phyloP scores from a whole-genome alignment of 371 early-diverging fungal genomes.

The Mucor circinelloides region DNA sequence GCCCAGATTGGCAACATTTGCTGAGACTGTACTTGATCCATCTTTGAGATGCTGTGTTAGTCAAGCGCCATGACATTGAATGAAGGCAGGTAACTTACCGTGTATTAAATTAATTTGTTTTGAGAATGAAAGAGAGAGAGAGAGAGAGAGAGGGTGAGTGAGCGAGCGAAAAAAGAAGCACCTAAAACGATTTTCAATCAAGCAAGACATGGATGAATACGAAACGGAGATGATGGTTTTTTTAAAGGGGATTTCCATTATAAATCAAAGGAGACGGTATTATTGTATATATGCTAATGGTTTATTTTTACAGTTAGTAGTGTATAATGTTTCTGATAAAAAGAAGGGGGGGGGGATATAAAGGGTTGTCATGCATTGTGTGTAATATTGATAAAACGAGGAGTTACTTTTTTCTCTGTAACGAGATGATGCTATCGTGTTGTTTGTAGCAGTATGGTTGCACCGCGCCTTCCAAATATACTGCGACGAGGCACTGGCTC shows the following conservation, averaged over 20 bases:
- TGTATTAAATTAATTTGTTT: background rate
- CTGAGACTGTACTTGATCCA: background rate
- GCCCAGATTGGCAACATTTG: constrained; percentile 30
- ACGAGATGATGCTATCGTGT: constrained; percentile 8
- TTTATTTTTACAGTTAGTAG: background rate
- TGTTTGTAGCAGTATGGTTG: background rate
- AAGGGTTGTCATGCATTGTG: background rate
- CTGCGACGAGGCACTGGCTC: background rate
- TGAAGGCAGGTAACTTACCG: background rate
- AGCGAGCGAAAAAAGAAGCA: background rate
- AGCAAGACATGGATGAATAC: constrained; percentile 5
- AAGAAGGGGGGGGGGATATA: background rate
- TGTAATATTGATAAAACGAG: background rate
- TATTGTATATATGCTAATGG: background rate
- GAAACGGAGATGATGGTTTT: constrained; percentile 7
- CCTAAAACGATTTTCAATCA: constrained; percentile 1
- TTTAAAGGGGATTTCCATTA: background rate
- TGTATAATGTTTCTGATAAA: background rate
- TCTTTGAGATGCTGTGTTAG: background rate
- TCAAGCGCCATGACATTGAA: background rate
- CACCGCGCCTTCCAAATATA: background rate
- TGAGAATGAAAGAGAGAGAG: constrained; percentile 10
- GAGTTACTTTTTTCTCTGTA: background rate
- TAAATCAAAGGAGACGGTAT: background rate
- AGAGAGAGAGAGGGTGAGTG: constrained; percentile 5